Base-by-base conservation (phyloP, 495 filamentous ascomycete species). In the Aspergillus carlsbadensis region DNA sequence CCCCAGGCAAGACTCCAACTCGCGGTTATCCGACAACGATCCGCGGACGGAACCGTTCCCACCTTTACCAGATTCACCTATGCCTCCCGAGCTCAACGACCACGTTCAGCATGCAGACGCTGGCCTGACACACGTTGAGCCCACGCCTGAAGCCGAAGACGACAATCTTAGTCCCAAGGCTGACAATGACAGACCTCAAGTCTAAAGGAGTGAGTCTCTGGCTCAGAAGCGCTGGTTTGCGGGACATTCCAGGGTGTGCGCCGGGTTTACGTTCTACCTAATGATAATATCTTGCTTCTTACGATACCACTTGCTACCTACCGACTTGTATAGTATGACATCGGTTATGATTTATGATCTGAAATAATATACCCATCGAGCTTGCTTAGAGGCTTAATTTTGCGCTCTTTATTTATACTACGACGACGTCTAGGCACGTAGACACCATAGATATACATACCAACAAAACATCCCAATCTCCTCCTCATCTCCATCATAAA, bases 11-110 rank as follows among this genome's bases (percentile, higher is more conserved):
- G 57, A 63, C 11, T 61, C 63, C 8, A 58, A 56, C 29, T 56
- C 47, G 22, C 59, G 31, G 31, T 56, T 56, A n/a, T 60, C 61
- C 6, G 54, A 37, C 5, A 58, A 71, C n/a, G 51, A 61, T 21
- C 60, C 56, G 21, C 67, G 63, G 54, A 66, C 60, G 15, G 73
- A 77, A 26, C 72, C 72, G 4, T 77, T 77, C 47, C 74, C 74
- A 7, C 62, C 70, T 18, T 59, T 77, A 14, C 60, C 67, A 18
- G 20, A 48, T 7, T 58, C 61, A 34, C 45, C 53, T 11, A 20
- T 56, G 48, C 33, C 47, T 13, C 17, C 39, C 31, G 51, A 61
- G 13, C 34, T 8, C 17, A 20, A 58, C 8, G 48, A 43, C 14
- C 50, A 11, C 42, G 34, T 21, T 59, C 33, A 37, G 14, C 40